A percentile compares a stretch with the other conserved stretches of the same genome.
These are phyloP conservation scores for Tolypocladium ovalisporum DNA, from an alignment of 2,329 filamentous ascomycete genomes.

Conservation along the genomic window DNA sequence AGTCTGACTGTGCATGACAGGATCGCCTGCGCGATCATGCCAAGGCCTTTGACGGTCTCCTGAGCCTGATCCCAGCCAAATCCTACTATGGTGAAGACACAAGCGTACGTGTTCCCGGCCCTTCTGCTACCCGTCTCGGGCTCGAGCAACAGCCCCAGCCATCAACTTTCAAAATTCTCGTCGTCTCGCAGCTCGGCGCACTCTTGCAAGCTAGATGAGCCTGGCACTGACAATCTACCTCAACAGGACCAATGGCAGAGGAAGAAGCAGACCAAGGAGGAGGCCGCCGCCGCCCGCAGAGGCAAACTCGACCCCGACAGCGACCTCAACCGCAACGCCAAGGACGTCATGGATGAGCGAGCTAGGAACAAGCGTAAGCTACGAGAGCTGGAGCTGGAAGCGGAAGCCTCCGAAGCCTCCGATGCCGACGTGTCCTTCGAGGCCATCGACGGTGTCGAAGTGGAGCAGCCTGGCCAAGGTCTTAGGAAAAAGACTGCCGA, in stretches of 20 bases:
- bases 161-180: background rate
- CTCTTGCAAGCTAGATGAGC: background rate
- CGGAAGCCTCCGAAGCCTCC: slow-evolving; percentile 30
- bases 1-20: slow-evolving; percentile 20
- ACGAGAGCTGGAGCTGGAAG: slow-evolving; percentile 46
- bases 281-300: slow-evolving; percentile 70
- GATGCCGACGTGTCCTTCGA: slow-evolving; percentile 34
- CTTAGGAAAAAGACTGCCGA: slow-evolving; percentile 36
- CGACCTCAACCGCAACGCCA: slow-evolving; percentile 67
- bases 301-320: slow-evolving; percentile 89
- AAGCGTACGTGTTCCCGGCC: slow-evolving; percentile 48
- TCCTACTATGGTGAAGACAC: slow-evolving; percentile 83
- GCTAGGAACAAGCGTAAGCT: slow-evolving; percentile 71
- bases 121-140: background rate
- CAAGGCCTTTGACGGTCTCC: slow-evolving; percentile 73
- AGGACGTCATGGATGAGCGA: slow-evolving; percentile 82
- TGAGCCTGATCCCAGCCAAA: slow-evolving; percentile 82
- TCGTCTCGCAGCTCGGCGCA: background rate
- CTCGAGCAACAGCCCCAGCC: background rate
- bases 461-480: slow-evolving; percentile 54
- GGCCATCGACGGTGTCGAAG: slow-evolving; percentile 41
- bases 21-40: slow-evolving; percentile 48
- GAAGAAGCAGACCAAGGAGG: slow-evolving; percentile 91
- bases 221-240: background rate
- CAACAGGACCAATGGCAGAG: slow-evolving; percentile 78